phyloP scores from a whole-genome alignment of 495 filamentous ascomycete species.

The Xylaria curta region DNA sequence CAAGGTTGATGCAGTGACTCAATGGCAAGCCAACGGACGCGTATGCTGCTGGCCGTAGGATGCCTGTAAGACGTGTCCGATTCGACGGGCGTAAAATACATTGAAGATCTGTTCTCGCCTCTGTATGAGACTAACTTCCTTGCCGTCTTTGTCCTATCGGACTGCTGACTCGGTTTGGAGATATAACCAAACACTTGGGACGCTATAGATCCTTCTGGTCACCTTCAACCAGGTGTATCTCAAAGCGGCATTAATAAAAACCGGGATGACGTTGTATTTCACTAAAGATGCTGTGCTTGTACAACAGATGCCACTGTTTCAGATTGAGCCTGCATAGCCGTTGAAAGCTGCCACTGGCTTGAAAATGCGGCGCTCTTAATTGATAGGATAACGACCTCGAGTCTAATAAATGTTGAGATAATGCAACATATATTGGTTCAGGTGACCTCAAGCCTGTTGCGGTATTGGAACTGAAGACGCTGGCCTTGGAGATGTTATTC shows the following conservation, averaged over 20 bases:
- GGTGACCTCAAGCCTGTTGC: background rate
- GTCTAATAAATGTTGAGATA: conserved; percentile 1
- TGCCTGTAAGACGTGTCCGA: conserved; percentile 7
- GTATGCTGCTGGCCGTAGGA: conserved; percentile 25
- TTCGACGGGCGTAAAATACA: background rate
- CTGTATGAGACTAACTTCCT: background rate
- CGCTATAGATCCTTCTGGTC: background rate
- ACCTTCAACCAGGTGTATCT: background rate
- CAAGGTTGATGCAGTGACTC: conserved; percentile 15
- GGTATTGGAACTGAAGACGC: background rate
- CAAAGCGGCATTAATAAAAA: background rate
- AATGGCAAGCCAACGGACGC: conserved; percentile 12
- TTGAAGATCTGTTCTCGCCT: background rate
- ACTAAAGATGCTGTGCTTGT: conserved; percentile 20
- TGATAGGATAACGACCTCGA: background rate
- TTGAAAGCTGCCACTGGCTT: conserved; percentile 20
- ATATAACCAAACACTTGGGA: background rate
- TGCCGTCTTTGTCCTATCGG: background rate
- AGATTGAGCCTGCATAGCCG: conserved; percentile 21
- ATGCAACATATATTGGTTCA: background rate
- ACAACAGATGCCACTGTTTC: conserved; percentile 28
- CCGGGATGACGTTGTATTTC: background rate
- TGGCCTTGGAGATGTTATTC: background rate
- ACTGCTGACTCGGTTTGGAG: background rate
- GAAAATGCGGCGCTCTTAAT: background rate